A percentile compares a stretch with the other conserved stretches of the same genome.
Conservation (phyloP, 2,329 filamentous ascomycete genomes). For the Apiospora arundinis region DNA sequence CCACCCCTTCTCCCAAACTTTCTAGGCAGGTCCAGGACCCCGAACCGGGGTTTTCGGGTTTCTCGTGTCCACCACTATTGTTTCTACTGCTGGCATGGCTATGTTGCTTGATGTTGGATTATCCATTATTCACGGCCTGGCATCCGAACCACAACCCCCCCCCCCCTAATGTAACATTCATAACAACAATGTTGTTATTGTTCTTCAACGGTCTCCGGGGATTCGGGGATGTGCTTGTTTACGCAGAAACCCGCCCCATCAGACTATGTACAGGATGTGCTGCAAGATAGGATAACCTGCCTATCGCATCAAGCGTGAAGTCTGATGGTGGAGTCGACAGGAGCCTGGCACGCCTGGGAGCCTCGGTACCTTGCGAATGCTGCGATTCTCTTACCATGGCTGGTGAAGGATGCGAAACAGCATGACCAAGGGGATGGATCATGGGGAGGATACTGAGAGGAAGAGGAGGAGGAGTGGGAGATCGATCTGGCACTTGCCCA, state of each 20-base stretch:
- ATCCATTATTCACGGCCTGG: background rate
- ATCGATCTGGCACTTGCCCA: background rate
- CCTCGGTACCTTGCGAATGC: slow-evolving; percentile 4
- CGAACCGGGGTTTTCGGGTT: slow-evolving; percentile 13
- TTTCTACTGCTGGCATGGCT: slow-evolving; percentile 11
- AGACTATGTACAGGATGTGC: background rate
- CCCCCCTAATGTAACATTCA: background rate
- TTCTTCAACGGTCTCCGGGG: slow-evolving; percentile 13
- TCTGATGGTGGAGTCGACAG: background rate
- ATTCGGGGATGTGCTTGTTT: background rate
- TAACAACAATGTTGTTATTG: background rate
- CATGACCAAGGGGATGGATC: background rate
- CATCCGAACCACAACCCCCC: background rate
- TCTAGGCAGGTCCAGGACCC: slow-evolving; percentile 17
- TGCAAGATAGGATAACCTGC: background rate
- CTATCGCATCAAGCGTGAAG: slow-evolving; percentile 3
- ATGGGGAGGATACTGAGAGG: too few relatives aligned
- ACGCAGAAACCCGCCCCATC: slow-evolving; percentile 7
- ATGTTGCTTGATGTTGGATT: background rate
- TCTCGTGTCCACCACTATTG: slow-evolving; percentile 19
- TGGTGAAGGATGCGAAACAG: slow-evolving; percentile 13
- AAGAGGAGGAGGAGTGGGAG: too few relatives aligned
- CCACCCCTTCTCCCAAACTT: slow-evolving; percentile 24
- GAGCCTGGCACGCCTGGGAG: background rate
- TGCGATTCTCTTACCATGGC: slow-evolving; percentile 12